Conservation (phyloP, 2,329 filamentous ascomycete species). For the Clarireedia sp. region DNA sequence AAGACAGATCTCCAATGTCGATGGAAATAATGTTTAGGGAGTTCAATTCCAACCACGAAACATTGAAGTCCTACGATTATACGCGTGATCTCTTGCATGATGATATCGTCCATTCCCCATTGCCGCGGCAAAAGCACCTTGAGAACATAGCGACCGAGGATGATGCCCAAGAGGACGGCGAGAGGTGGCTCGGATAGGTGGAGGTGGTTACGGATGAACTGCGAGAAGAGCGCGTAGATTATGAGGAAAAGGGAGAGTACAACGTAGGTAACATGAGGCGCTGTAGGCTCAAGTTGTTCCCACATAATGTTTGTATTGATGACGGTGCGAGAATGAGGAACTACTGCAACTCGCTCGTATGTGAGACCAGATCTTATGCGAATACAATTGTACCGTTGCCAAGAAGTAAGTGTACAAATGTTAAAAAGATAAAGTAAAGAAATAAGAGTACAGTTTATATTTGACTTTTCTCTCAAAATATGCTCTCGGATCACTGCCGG, state of each 20-base stretch:
- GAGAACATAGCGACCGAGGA: conserved; percentile 61
- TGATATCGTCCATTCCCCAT: conserved; percentile 61
- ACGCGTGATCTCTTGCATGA: conserved; percentile 63
- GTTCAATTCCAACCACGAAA: conserved; percentile 64
- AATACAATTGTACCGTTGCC: too few species aligned
- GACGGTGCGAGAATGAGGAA: too few species aligned
- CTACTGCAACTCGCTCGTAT: too few species aligned
- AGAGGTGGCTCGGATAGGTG: conserved; percentile 52
- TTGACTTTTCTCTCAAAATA: too few species aligned
- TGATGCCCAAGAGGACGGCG: conserved; percentile 62
- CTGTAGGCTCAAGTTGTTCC: conserved; percentile 47
- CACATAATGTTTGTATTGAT: conserved; percentile 27
- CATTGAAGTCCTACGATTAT: conserved; percentile 67
- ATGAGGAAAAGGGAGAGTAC: conserved; percentile 50
- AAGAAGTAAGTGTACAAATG: too few species aligned
- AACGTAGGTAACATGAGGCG: conserved; percentile 50
- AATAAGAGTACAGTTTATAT: too few species aligned
- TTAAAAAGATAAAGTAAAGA: too few species aligned
- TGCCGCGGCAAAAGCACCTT: conserved; percentile 50
- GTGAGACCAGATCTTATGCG: too few species aligned
- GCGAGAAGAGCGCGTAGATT: conserved; percentile 51
- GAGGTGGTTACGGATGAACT: conserved; percentile 49
- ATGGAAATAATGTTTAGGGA: conserved; percentile 41
- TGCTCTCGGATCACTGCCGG: too few species aligned
- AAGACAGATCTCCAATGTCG: conserved; percentile 25